A percentile compares a stretch with the other conserved stretches of the same genome.
Conservation (phyloP, 2,329 filamentous ascomycete genomes). For the Sclerotinia minor region DNA sequence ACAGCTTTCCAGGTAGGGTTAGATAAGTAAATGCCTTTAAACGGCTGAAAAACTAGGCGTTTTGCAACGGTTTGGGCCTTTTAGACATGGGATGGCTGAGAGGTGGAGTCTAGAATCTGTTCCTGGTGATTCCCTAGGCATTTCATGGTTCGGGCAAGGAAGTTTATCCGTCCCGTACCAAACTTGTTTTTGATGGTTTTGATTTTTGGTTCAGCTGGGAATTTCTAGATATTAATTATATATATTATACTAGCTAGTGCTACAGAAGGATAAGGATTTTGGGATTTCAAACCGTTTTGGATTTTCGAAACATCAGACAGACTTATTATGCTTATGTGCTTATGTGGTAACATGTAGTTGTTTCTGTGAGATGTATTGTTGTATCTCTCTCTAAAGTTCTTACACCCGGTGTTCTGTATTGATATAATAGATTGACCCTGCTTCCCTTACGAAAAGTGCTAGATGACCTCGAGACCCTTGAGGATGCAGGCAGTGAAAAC, state of each 20-base stretch:
- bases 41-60: background rate
- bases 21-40: background rate
- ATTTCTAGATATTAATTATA: background rate
- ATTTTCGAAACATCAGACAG: background rate
- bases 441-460: background rate
- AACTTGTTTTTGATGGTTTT: background rate
- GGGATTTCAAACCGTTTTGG: conserved; percentile 3
- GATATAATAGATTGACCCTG: background rate
- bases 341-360: background rate
- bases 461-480: background rate
- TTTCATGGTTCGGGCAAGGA: background rate
- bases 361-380: background rate
- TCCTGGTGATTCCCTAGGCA: too few species aligned
- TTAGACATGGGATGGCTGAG: conserved; percentile 3
- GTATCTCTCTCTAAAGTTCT: conserved; percentile 1
- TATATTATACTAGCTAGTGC: background rate
- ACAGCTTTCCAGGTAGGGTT: conserved; percentile 1
- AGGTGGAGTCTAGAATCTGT: background rate
- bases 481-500: conserved; percentile 12
- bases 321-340: too few species aligned
- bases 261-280: background rate
- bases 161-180: conserved; percentile 5
- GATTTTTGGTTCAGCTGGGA: background rate
- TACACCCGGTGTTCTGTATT: background rate
- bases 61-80: background rate